Evolutionary conservation across 176 grass and related monocot species (phyloP).

Genomic region (Ensete ventricosum): DNA sequence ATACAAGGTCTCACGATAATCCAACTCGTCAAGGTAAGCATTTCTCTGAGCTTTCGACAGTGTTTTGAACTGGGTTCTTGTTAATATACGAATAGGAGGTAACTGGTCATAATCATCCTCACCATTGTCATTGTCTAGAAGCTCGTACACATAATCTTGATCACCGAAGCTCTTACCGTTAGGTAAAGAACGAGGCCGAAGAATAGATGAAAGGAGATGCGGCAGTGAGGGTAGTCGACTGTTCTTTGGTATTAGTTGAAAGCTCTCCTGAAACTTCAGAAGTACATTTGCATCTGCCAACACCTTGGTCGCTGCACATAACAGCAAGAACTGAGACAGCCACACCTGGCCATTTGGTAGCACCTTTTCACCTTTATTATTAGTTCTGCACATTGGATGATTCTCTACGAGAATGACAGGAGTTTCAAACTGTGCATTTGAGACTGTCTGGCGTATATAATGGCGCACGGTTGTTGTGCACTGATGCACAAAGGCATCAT

Average conservation of each 20-base stretch:
- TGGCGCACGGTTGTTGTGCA: conserved; percentile 49
- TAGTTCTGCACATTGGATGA: conserved; percentile 52
- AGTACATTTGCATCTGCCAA: conserved; percentile 70
- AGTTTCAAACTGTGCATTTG: conserved; percentile 60
- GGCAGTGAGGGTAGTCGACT: conserved; percentile 65
- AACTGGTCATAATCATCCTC: conserved; percentile 90
- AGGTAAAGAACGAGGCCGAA: conserved; percentile 38
- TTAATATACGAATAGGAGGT: conserved; percentile 79
- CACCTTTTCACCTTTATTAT: conserved; percentile 65
- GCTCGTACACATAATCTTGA: conserved; percentile 29
- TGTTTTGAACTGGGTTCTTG: conserved; percentile 54
- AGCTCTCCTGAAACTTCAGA: conserved; percentile 81
- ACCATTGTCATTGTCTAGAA: conserved; percentile 57
- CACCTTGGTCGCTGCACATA: conserved; percentile 77
- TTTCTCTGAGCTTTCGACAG: conserved; percentile 67
- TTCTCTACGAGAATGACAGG: conserved; percentile 71
- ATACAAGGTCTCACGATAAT: conserved; percentile 88
- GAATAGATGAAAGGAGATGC: conserved; percentile 85
- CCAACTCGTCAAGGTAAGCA: conserved; percentile 89
- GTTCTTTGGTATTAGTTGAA: conserved; percentile 57
- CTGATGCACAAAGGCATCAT: conserved; percentile 54
- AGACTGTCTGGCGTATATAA: conserved; percentile 48
- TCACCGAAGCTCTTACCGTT: conserved; percentile 26
- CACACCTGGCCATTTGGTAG: conserved; percentile 57
- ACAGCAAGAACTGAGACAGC: conserved; percentile 57